These are phyloP conservation scores for Sphagnum magellanicum DNA, from an alignment of 228 moss, liverwort and hornwort species.

Conservation along the genomic window DNA sequence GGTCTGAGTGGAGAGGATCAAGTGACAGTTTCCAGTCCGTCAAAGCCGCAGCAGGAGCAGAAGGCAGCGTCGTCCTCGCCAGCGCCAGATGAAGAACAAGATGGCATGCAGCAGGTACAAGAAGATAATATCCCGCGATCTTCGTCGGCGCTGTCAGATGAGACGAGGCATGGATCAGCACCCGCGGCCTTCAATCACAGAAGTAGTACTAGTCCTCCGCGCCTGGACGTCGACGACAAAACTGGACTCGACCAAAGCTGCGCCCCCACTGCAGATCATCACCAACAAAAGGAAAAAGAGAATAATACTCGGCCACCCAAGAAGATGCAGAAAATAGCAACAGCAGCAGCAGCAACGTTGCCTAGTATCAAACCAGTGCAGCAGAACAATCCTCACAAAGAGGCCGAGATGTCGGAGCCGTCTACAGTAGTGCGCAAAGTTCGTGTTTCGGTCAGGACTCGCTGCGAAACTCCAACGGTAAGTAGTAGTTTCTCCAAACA, in stretches of 20 bases:
- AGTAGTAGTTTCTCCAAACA: background rate
- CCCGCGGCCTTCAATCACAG: too few species aligned
- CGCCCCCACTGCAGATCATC: background rate
- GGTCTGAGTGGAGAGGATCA: background rate
- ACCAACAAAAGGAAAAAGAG: constrained; percentile 2
- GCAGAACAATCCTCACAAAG: constrained; percentile 1
- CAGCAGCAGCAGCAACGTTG: background rate
- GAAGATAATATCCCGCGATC: too few species aligned
- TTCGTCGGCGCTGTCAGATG: too few species aligned
- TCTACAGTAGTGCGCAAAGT: constrained; percentile 11
- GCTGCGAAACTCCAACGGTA: constrained; percentile 22
- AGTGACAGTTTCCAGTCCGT: too few species aligned
- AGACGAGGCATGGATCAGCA: too few species aligned
- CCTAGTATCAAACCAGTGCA: background rate
- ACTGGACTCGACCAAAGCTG: constrained; percentile 1
- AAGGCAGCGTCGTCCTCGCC: too few species aligned
- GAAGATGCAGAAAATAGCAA: constrained; percentile 14
- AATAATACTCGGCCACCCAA: background rate
- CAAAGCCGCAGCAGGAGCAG: too few species aligned
- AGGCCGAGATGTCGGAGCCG: constrained; percentile 1
- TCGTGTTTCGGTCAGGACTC: constrained; percentile 17
- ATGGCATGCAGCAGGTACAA: too few species aligned
- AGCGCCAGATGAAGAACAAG: too few species aligned
- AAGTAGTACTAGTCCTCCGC: background rate
- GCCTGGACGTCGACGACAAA: background rate